Evolutionary conservation across 169 alveolate species (phyloP).

Genomic region (Plasmodium relictum): DNA sequence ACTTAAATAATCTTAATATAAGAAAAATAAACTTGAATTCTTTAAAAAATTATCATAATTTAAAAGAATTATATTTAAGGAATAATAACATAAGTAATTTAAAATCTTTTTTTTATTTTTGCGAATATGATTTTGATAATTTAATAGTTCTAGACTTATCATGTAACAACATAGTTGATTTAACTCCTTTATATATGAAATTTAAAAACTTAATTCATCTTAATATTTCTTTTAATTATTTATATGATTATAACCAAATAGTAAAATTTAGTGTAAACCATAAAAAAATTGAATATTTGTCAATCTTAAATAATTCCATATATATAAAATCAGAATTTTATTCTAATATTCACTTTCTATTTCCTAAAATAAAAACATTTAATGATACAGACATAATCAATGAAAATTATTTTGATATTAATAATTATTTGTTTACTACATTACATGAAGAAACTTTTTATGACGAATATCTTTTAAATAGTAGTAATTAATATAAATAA

Average conservation of each 20-base stretch:
- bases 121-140: conserved; percentile 19
- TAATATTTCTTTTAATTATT: conserved; percentile 41
- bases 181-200: conserved; percentile 41
- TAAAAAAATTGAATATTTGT: conserved; percentile 26
- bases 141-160: conserved; percentile 51
- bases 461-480: conserved; percentile 1
- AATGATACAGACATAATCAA: conserved; percentile 77
- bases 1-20: conserved; percentile 22
- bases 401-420: conserved; percentile 78
- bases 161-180: conserved; percentile 33
- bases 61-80: conserved; percentile 47
- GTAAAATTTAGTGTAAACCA: conserved; percentile 33
- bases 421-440: conserved; percentile 11
- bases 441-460: background rate
- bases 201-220: conserved; percentile 32
- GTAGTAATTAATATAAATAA: background rate
- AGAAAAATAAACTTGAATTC: conserved; percentile 16
- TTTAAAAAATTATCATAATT: background rate
- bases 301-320: conserved; percentile 28
- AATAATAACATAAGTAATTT: conserved; percentile 62
- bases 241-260: conserved; percentile 51
- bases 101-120: conserved; percentile 28
- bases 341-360: conserved; percentile 55
- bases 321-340: conserved; percentile 20
- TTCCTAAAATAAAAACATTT: conserved; percentile 77